Percentiles rank a stretch among this genome's conserved stretches.
These are phyloP conservation scores for Citrus cavaleriei DNA, from an alignment of 345 rosid genomes.

Conservation along the genomic window DNA sequence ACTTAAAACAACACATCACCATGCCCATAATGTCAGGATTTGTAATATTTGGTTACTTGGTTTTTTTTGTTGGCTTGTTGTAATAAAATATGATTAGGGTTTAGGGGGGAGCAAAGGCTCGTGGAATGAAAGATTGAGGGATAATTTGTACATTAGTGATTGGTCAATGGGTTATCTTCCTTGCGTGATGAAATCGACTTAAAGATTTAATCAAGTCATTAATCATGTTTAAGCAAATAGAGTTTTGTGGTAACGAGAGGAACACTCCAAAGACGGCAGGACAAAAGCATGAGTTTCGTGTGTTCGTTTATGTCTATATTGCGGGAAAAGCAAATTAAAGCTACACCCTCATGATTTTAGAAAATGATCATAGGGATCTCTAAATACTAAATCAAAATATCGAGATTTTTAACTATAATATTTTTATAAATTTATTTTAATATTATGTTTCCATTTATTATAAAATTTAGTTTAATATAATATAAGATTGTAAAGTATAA, in stretches of 20 bases:
- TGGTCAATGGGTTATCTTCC: slow-evolving; percentile 11
- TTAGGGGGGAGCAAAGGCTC: slow-evolving; percentile 10
- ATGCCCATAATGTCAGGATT: neutral
- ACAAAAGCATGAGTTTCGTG: slow-evolving; percentile 29
- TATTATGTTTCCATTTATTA: no score
- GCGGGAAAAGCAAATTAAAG: no score
- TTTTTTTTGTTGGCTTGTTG: slow-evolving; percentile 2
- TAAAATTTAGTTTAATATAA: no score
- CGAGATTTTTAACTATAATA: no score
- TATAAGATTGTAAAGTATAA: no score
- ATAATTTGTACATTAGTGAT: slow-evolving; percentile 16
- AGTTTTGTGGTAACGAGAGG: slow-evolving; percentile 23
- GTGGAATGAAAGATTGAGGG: neutral
- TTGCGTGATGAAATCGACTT: slow-evolving; percentile 21
- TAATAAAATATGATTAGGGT: neutral
- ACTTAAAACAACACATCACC: neutral
- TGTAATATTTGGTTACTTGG: neutral
- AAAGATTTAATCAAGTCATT: slow-evolving; percentile 4
- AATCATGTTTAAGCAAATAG: slow-evolving; percentile 9
- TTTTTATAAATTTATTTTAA: no score
- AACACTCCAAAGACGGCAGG: slow-evolving; percentile 37
- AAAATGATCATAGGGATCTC: no score
- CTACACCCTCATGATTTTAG: no score
- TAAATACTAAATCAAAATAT: no score
- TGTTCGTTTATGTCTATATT: neutral